Evolutionary conservation across 208 protist genomes (phyloP).

Genomic region (Crithidia thermophila): DNA sequence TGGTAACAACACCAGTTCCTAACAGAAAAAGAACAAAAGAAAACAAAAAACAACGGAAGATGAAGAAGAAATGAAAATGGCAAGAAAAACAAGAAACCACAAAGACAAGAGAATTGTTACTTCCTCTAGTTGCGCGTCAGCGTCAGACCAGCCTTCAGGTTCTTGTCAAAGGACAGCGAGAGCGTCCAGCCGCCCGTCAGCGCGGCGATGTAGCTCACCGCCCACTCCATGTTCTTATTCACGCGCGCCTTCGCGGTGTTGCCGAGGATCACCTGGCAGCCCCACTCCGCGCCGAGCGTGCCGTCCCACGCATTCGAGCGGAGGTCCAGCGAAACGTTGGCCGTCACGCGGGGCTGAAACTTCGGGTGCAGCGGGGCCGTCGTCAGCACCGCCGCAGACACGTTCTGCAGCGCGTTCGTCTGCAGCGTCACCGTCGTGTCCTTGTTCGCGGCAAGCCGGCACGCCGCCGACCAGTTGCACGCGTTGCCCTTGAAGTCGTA

Average conservation of each 20-base stretch:
- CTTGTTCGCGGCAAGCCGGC: conserved; percentile 36
- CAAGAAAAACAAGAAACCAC: neutral
- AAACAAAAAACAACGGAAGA: neutral
- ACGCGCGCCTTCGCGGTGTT: conserved; percentile 68
- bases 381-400: conserved; percentile 38
- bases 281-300: conserved; percentile 48
- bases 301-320: conserved; percentile 25
- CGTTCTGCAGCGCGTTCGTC: conserved; percentile 45
- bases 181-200: conserved; percentile 64
- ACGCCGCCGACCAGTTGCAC: conserved; percentile 53
- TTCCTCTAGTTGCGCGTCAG: conserved; percentile 44
- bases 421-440: conserved; percentile 40
- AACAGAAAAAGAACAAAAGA: neutral
- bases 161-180: conserved; percentile 60
- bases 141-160: conserved; percentile 44
- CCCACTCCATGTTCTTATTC: conserved; percentile 60
- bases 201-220: conserved; percentile 55
- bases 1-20: too few relatives aligned
- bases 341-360: conserved; percentile 34
- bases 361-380: conserved; percentile 38
- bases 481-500: conserved; percentile 55
- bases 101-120: neutral
- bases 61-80: neutral
- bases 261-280: conserved; percentile 45
- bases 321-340: conserved; percentile 31